Conservation (phyloP, 805 yeast genomes). For the Suhomyces pyralidae region DNA sequence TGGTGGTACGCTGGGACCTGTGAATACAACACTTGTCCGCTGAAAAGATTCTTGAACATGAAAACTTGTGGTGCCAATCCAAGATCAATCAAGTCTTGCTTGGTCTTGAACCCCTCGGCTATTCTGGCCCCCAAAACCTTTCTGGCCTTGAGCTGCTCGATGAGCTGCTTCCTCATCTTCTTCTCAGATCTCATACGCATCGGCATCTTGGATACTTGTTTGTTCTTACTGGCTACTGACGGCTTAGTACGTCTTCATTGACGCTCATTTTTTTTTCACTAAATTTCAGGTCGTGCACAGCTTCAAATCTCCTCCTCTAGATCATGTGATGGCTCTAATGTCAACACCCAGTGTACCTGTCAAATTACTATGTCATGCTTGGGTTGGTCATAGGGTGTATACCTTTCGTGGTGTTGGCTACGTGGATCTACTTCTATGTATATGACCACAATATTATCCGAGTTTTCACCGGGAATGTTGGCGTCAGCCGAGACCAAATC, state of each 20-base stretch:
- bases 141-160: conserved; percentile 44
- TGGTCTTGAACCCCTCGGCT: conserved; percentile 37
- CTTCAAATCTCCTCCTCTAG: not conserved
- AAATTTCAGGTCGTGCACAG: not conserved
- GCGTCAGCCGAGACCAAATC: conserved; percentile 21
- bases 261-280: not conserved
- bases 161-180: conserved; percentile 45
- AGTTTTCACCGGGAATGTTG: conserved; percentile 18
- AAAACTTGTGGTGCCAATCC: conserved; percentile 80
- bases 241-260: not conserved
- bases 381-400: conserved; percentile 8
- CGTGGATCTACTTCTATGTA: conserved; percentile 20
- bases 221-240: not conserved
- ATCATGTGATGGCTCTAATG: not conserved
- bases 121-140: conserved; percentile 41
- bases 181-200: conserved; percentile 43
- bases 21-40: conserved; percentile 87
- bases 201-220: conserved; percentile 23
- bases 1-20: conserved; percentile 69
- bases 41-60: conserved; percentile 78
- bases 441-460: conserved; percentile 25
- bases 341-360: not conserved
- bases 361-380: not conserved
- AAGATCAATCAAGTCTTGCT: conserved; percentile 37
- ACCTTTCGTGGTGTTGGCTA: conserved; percentile 12